Evolutionary conservation across 192 early-diverging fungal species (phyloP), one percentile per base, ranked within the genome.

Genomic region (Coemansia sp.): DNA sequence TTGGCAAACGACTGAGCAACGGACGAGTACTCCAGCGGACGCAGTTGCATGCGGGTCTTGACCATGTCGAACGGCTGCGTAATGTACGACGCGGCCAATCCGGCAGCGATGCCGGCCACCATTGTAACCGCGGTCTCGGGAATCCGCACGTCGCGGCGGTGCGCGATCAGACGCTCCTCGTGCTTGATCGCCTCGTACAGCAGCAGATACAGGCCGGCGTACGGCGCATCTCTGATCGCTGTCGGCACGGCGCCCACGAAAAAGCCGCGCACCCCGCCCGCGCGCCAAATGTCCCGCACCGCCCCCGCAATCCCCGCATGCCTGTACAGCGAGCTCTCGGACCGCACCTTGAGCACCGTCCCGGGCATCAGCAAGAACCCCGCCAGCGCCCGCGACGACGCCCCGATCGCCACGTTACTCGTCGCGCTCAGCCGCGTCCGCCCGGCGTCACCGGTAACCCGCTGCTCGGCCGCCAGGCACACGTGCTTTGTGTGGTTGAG

Each of bases 51-150:
- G 18, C 93, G 83, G 18, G 95, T 97, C 60, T 94, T 94, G 43
- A 95, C 70, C 83, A 95, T 84, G 54, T 97, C 95, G 68, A 97
- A 97, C 6, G 95, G 95, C 56, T 97, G 92, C 1, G 95, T 97
- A 31, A 92, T 46, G 8, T 84, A 77, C 30, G 93, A 92, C 0
- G 93, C 89, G 1, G 83, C 58, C 16, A 91, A 69, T 0, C 95
- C 91, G 5, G 87, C 86, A 6, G 84, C 44, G 7, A 91, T 66
- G 27, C 87, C 89, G 25, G 83, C 68, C 32, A 81, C 77, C 64
- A 89, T 88, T 10, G 84, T 85, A 56, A 87, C 81, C 1, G 85
- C 65, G 9, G 88, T 81, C 6, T 79, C 80, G 7, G 84, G 74
- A 32, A 86, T 40, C 19, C 65, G 61, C 46, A 84, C 27, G 25